Conservation (phyloP, 768 basidiomycete genomes). For the Tricholoma furcatifolium region DNA sequence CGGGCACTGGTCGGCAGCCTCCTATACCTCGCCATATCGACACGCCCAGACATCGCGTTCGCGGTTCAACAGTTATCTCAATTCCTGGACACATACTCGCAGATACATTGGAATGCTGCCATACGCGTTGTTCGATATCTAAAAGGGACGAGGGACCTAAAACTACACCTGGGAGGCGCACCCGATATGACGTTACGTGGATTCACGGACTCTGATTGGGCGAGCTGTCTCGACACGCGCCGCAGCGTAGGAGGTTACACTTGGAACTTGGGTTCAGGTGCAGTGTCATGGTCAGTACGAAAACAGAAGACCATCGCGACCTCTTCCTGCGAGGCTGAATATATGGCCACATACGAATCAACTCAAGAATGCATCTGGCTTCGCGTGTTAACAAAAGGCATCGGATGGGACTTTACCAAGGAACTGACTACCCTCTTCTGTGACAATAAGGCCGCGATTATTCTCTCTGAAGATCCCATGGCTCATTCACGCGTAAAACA, state of each 20-base stretch:
- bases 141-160: neutral
- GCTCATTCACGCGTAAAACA: constrained; percentile 36
- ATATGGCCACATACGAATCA: constrained; percentile 32
- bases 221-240: constrained; percentile 20
- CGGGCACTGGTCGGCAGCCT: neutral
- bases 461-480: constrained; percentile 27
- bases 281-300: constrained; percentile 12
- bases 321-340: constrained; percentile 35
- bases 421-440: constrained; percentile 14
- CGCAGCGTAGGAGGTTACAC: constrained; percentile 22
- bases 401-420: constrained; percentile 9
- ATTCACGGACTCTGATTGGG: constrained; percentile 26
- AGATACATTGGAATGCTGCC: neutral
- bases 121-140: no score
- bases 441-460: constrained; percentile 37
- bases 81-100: neutral
- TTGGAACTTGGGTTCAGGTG: constrained; percentile 22
- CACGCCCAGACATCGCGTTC: no score
- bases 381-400: constrained; percentile 12
- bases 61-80: constrained; percentile 1
- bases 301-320: constrained; percentile 13
- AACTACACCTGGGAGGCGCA: neutral
- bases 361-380: constrained; percentile 15
- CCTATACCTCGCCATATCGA: no score
- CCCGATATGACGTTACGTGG: constrained; percentile 19